These are phyloP conservation scores for Sarocladium strictum DNA, from an alignment of 2,329 filamentous ascomycete species.

Conservation along the genomic window DNA sequence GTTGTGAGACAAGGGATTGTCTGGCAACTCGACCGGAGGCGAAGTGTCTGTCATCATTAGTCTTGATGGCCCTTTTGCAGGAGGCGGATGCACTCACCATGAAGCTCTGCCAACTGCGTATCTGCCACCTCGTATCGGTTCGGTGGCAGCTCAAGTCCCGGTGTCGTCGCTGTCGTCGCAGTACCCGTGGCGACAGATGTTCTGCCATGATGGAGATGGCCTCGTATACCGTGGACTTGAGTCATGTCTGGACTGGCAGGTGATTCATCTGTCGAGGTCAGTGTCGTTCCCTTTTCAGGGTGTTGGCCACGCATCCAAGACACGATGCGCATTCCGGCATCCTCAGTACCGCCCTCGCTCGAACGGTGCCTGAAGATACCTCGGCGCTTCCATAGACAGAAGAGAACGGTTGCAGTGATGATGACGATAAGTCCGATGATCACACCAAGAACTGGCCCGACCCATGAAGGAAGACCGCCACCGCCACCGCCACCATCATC, in stretches of 20 bases:
- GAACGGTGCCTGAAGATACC: constrained; percentile 32
- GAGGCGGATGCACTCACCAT: constrained; percentile 28
- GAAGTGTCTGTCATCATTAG: constrained; percentile 32
- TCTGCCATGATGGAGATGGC: constrained; percentile 8
- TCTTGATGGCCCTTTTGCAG: not conserved
- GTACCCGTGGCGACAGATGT: not conserved
- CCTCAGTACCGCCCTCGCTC: constrained; percentile 36
- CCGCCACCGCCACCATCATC: constrained; percentile 21
- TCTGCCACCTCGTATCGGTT: constrained; percentile 34
- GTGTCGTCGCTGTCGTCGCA: constrained; percentile 14
- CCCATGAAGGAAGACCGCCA: constrained; percentile 45
- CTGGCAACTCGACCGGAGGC: constrained; percentile 37
- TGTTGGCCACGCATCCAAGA: constrained; percentile 40
- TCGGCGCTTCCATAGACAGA: constrained; percentile 48
- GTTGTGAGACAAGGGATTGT: constrained; percentile 32
- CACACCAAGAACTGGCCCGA: constrained; percentile 56
- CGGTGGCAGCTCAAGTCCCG: constrained; percentile 9
- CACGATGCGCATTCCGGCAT: constrained; percentile 40
- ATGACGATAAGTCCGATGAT: constrained; percentile 53
- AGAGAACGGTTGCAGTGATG: constrained; percentile 41
- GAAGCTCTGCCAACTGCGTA: constrained; percentile 40
- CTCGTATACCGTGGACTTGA: constrained; percentile 20
- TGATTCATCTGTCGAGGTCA: constrained; percentile 37
- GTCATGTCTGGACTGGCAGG: constrained; percentile 33
- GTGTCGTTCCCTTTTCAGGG: constrained; percentile 35